These are phyloP conservation scores for Neolentinus lepideus DNA, from an alignment of 1,284 basidiomycete species.

Conservation along the genomic window DNA sequence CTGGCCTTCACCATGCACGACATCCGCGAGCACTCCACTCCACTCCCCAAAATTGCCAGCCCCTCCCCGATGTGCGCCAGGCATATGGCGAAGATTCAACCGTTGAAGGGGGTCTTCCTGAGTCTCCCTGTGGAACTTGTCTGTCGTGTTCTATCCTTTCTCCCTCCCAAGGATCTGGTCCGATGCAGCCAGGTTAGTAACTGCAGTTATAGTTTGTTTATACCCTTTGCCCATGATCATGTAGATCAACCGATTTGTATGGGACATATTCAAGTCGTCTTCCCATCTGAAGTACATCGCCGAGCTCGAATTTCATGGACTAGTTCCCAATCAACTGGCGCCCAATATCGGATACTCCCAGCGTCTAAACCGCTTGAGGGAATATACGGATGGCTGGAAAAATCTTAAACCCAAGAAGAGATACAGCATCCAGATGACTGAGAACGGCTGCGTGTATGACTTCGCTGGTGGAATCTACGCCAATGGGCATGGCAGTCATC, in stretches of 20 bases:
- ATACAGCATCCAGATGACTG: conserved; percentile 29
- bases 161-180: conserved; percentile 30
- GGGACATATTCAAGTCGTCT: conserved; percentile 28
- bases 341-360: conserved; percentile 25
- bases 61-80: not conserved
- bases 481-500: conserved; percentile 32
- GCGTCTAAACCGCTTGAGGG: conserved; percentile 31
- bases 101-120: not conserved
- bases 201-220: not conserved
- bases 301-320: conserved; percentile 35
- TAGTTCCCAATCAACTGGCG: conserved; percentile 26
- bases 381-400: conserved; percentile 37
- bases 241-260: conserved; percentile 32
- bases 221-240: conserved; percentile 7
- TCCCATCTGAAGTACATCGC: conserved; percentile 38
- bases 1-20: not conserved
- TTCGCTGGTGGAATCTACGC: conserved; percentile 42
- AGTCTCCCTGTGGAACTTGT: conserved; percentile 36
- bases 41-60: not conserved
- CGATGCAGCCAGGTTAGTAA: conserved; percentile 24
- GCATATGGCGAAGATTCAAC: not conserved
- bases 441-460: conserved; percentile 41
- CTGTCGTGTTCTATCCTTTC: conserved; percentile 28
- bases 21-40: not conserved
- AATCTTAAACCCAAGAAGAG: conserved; percentile 29